Conservation (phyloP, 2,329 filamentous ascomycete genomes). For the Alternaria metachromatica region DNA sequence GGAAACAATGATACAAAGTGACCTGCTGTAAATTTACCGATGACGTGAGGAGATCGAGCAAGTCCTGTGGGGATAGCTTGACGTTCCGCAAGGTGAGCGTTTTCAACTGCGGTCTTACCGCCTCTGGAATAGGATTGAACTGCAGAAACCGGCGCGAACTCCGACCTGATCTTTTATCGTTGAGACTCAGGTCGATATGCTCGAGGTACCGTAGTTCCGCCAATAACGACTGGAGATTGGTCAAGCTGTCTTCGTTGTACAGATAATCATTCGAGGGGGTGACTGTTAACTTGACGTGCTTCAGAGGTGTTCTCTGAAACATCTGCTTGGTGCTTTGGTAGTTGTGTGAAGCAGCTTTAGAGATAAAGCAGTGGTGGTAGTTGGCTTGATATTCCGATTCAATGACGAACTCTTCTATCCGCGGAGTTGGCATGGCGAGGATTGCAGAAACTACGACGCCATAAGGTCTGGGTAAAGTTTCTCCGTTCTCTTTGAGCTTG, state of each 20-base stretch:
- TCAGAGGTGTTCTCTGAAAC: conserved; percentile 12
- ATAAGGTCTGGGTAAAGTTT: conserved; percentile 37
- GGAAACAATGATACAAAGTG: background rate
- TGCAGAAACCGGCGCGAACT: background rate
- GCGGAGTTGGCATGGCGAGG: conserved; percentile 29
- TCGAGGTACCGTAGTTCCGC: conserved; percentile 9
- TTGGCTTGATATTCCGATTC: conserved; percentile 29
- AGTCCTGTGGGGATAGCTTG: background rate
- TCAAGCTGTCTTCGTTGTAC: background rate
- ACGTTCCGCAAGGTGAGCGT: conserved; percentile 1
- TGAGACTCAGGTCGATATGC: conserved; percentile 18
- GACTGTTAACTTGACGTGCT: conserved; percentile 12
- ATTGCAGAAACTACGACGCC: conserved; percentile 31
- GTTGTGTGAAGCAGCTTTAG: background rate
- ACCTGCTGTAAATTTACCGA: background rate
- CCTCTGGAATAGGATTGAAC: conserved; percentile 5
- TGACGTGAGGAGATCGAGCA: background rate
- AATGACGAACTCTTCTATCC: conserved; percentile 47
- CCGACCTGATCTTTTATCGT: background rate
- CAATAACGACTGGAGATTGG: conserved; percentile 1
- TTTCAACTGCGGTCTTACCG: background rate
- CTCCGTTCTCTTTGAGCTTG: background rate
- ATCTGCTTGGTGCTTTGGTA: conserved; percentile 13
- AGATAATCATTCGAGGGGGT: background rate
- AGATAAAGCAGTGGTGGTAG: conserved; percentile 11